These are phyloP conservation scores for Saccharomyces mikatae DNA, from an alignment of 805 yeast genomes.

Conservation along the genomic window DNA sequence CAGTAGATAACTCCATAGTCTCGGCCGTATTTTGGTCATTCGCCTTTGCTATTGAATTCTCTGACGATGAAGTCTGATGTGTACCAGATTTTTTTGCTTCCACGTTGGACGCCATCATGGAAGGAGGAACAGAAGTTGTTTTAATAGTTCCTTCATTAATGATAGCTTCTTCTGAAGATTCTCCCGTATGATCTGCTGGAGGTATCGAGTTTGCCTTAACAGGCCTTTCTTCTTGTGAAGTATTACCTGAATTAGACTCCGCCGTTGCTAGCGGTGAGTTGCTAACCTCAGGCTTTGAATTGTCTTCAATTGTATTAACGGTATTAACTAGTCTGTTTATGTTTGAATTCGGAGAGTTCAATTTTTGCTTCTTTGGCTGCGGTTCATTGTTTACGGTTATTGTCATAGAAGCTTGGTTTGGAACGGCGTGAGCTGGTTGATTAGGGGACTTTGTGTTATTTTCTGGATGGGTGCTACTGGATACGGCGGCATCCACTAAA, in stretches of 20 bases:
- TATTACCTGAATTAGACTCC: background rate
- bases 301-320: background rate
- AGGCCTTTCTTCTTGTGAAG: conserved; percentile 1
- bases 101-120: background rate
- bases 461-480: conserved; percentile 2
- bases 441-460: background rate
- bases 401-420: conserved; percentile 3
- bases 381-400: conserved; percentile 12
- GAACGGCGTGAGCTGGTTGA: background rate
- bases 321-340: background rate
- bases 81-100: background rate
- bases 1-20: conserved; percentile 3
- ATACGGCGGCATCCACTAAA: conserved; percentile 24
- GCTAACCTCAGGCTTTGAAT: background rate
- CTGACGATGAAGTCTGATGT: background rate
- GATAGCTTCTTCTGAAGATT: conserved; percentile 1
- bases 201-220: background rate
- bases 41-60: conserved; percentile 2
- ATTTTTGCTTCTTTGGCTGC: conserved; percentile 13
- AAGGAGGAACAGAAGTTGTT: conserved; percentile 4
- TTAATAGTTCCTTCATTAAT: background rate
- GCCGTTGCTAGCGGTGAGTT: background rate
- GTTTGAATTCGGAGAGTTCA: background rate
- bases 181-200: background rate
- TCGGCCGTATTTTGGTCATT: conserved; percentile 4